Evolutionary conservation across 371 early-diverging fungal species (phyloP).

Genomic region (Apophysomyces elegans): DNA sequence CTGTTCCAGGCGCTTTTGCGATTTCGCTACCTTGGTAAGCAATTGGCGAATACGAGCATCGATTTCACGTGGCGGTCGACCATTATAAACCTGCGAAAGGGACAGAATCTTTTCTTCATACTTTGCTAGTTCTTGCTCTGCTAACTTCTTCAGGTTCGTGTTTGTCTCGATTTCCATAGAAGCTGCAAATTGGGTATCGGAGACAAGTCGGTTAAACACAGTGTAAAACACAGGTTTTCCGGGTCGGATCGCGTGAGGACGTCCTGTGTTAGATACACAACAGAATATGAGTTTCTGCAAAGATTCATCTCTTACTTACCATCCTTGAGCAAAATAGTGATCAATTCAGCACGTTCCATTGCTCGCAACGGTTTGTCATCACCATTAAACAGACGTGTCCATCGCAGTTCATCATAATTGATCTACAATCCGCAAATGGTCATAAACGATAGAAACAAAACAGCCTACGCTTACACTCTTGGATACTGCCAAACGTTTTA

Average conservation of each 20-base stretch:
- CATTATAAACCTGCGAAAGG: conserved; percentile 49
- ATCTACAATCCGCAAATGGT: conserved; percentile 29
- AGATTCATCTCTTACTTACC: conserved; percentile 44
- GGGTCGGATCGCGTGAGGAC: conserved; percentile 76
- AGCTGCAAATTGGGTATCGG: conserved; percentile 73
- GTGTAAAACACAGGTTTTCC: conserved; percentile 83
- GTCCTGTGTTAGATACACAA: conserved; percentile 48
- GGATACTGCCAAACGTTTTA: conserved; percentile 57
- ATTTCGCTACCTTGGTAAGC: conserved; percentile 54
- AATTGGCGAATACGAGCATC: conserved; percentile 60
- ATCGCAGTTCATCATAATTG: conserved; percentile 81
- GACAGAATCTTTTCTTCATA: conserved; percentile 74
- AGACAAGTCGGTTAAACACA: conserved; percentile 75
- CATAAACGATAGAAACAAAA: not conserved
- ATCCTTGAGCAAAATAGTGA: conserved; percentile 72
- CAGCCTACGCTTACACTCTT: conserved; percentile 55
- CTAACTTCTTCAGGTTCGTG: conserved; percentile 67
- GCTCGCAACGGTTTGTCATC: conserved; percentile 76
- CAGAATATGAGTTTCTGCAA: not conserved
- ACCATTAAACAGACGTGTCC: conserved; percentile 79
- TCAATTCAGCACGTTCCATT: conserved; percentile 88
- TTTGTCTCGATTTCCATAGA: conserved; percentile 80
- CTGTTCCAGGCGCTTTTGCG: conserved; percentile 55
- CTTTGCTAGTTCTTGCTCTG: conserved; percentile 69
- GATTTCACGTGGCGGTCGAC: conserved; percentile 60